Evolutionary conservation across 2,329 filamentous ascomycete genomes (phyloP).

Genomic region (Penicillium sp.): DNA sequence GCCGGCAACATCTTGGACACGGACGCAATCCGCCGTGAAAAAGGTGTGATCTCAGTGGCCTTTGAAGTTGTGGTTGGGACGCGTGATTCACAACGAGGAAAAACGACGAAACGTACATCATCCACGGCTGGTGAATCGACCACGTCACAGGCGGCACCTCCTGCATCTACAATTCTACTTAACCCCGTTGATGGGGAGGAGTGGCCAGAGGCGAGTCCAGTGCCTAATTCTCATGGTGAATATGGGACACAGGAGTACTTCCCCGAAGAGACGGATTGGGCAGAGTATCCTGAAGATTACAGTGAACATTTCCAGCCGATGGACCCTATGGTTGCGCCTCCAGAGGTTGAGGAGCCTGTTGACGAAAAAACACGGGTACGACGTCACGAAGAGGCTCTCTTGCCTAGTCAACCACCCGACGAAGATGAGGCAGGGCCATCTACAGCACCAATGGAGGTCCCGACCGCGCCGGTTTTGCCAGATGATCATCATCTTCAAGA

Average conservation of each 20-base stretch:
- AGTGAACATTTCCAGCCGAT: constrained; percentile 25
- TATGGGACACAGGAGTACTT: constrained; percentile 20
- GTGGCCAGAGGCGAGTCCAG: constrained; percentile 27
- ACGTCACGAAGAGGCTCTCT: constrained; percentile 71
- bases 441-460: constrained; percentile 34
- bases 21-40: constrained; percentile 78
- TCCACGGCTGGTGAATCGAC: constrained; percentile 33
- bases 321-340: constrained; percentile 40
- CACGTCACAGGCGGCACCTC: constrained; percentile 22
- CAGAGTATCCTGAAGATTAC: constrained; percentile 32
- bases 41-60: constrained; percentile 82
- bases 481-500: constrained; percentile 57
- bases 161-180: constrained; percentile 6
- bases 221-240: constrained; percentile 22
- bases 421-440: constrained; percentile 49
- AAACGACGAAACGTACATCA: constrained; percentile 41
- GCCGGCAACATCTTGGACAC: constrained; percentile 77
- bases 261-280: constrained; percentile 26
- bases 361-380: constrained; percentile 81
- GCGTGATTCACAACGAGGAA: constrained; percentile 65
- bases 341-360: constrained; percentile 60
- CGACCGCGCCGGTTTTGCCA: constrained; percentile 47
- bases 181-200: constrained; percentile 30
- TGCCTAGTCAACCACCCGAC: constrained; percentile 75
- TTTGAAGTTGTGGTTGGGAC: constrained; percentile 90